Evolutionary conservation across 1,139 yeast genomes (phyloP).

Genomic region (Hansenula anomala): DNA sequence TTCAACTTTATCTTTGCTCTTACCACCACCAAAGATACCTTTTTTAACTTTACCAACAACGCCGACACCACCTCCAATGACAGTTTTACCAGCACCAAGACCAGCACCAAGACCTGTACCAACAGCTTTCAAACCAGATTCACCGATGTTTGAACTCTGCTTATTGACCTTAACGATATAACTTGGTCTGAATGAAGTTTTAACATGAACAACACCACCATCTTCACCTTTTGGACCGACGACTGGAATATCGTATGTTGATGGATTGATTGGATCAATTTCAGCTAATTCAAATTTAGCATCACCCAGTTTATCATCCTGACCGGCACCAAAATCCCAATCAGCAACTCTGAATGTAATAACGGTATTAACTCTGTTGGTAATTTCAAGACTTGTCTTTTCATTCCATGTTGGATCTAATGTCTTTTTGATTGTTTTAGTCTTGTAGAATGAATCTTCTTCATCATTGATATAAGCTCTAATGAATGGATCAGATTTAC

Average conservation of each 20-base stretch:
- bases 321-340: slow-evolving; percentile 90
- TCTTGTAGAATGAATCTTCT: slow-evolving; percentile 52
- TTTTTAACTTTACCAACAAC: slow-evolving; percentile 34
- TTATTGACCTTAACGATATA: slow-evolving; percentile 41
- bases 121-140: slow-evolving; percentile 29
- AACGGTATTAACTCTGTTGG: slow-evolving; percentile 56
- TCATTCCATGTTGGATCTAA: slow-evolving; percentile 88
- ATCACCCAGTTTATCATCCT: slow-evolving; percentile 75
- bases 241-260: slow-evolving; percentile 51
- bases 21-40: slow-evolving; percentile 29
- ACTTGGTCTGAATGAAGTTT: slow-evolving; percentile 62
- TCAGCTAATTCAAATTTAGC: slow-evolving; percentile 57
- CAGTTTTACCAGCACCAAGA: slow-evolving; percentile 32
- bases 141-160: slow-evolving; percentile 29
- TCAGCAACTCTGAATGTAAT: slow-evolving; percentile 62
- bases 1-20: slow-evolving; percentile 18
- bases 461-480: slow-evolving; percentile 61
- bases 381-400: slow-evolving; percentile 39
- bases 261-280: slow-evolving; percentile 52
- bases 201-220: slow-evolving; percentile 62
- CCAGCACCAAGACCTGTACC: slow-evolving; percentile 35
- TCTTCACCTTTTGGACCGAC: slow-evolving; percentile 41
- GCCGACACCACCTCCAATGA: slow-evolving; percentile 38
- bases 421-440: slow-evolving; percentile 80
- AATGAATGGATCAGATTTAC: slow-evolving; percentile 89